Percentiles rank a stretch among this genome's conserved stretches.
Evolutionary conservation across 192 early-diverging fungal genomes (phyloP).

Genomic region (Gamsiella multidivaricata): DNA sequence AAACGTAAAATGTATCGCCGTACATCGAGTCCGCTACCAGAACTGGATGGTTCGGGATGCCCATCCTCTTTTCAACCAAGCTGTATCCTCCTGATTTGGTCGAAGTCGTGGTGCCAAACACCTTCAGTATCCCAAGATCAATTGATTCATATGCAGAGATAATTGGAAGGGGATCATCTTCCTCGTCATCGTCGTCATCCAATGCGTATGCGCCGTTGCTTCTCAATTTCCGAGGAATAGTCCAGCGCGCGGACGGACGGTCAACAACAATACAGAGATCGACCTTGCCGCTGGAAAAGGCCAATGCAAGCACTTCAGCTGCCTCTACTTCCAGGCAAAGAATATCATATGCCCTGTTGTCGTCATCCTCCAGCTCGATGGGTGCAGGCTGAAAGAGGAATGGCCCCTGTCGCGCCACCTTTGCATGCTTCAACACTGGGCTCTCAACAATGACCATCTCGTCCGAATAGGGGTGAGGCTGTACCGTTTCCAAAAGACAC

Average conservation of each 20-base stretch:
- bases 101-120: constrained; percentile 21
- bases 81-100: constrained; percentile 12
- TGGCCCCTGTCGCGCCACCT: constrained; percentile 61
- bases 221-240: constrained; percentile 13
- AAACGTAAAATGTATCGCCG: constrained; percentile 71
- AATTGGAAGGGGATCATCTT: constrained; percentile 3
- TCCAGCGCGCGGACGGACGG: constrained; percentile 54
- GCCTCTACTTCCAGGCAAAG: constrained; percentile 56
- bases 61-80: constrained; percentile 48
- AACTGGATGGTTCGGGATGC: constrained; percentile 60
- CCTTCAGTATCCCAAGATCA: constrained; percentile 45
- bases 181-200: constrained; percentile 3
- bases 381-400: constrained; percentile 59
- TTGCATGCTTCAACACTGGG: constrained; percentile 9
- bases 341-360: constrained; percentile 59
- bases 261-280: constrained; percentile 72
- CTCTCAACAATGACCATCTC: constrained; percentile 21
- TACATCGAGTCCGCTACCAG: constrained; percentile 71
- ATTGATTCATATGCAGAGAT: constrained; percentile 55
- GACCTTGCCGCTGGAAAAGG: constrained; percentile 68
- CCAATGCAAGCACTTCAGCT: constrained; percentile 66
- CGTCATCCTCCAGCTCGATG: constrained; percentile 36
- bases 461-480: constrained; percentile 24
- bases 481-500: constrained; percentile 44
- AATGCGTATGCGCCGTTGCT: neutral